Conservation (phyloP, 345 rosid genomes). For the Hypericum perforatum region DNA sequence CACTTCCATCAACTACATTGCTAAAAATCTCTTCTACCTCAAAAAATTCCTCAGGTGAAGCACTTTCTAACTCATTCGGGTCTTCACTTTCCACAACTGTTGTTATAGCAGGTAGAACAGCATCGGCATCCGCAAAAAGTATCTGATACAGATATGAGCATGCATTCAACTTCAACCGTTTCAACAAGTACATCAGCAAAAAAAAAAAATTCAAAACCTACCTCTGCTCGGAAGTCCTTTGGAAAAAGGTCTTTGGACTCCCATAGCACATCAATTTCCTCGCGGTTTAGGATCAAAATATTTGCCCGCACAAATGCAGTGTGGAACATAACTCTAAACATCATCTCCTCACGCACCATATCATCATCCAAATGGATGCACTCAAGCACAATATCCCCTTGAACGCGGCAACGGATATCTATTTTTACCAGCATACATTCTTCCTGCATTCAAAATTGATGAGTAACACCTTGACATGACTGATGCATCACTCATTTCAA, state of each 20-base stretch:
- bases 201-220: conserved; percentile 32
- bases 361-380: conserved; percentile 77
- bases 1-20: conserved; percentile 52
- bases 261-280: conserved; percentile 80
- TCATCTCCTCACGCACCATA: conserved; percentile 56
- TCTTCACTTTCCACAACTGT: conserved; percentile 44
- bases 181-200: conserved; percentile 14
- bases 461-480: conserved; percentile 13
- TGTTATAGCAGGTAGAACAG: conserved; percentile 47
- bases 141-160: conserved; percentile 75
- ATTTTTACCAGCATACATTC: conserved; percentile 71
- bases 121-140: conserved; percentile 71
- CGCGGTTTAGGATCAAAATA: conserved; percentile 58
- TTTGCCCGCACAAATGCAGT: conserved; percentile 82
- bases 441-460: conserved; percentile 46
- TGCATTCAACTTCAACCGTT: conserved; percentile 56
- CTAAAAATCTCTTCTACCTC: conserved; percentile 97
- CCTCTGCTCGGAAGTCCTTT: conserved; percentile 90
- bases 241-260: conserved; percentile 71
- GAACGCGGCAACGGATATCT: conserved; percentile 72
- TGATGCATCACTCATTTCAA: conserved; percentile 13
- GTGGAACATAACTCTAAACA: conserved; percentile 87
- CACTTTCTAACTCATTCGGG: conserved; percentile 45
- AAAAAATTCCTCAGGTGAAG: conserved; percentile 91
- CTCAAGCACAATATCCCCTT: conserved; percentile 95